Conservation (phyloP, 1,139 yeast genomes). For the Hansenula anomala region DNA sequence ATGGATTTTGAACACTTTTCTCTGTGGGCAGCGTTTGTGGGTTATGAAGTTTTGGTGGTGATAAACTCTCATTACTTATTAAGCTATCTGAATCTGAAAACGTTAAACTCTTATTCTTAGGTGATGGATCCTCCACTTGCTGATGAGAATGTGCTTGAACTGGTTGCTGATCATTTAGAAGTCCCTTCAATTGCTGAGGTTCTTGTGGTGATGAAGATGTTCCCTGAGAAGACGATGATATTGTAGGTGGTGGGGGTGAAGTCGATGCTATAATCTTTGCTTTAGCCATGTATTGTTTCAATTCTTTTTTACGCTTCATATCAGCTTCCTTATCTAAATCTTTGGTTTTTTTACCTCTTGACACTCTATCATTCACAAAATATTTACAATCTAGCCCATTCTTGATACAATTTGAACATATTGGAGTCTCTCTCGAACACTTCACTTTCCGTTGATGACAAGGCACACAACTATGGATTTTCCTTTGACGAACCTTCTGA, state of each 20-base stretch:
- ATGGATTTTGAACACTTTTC: conserved; percentile 3
- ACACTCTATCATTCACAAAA: conserved; percentile 49
- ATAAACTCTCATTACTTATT: conserved; percentile 19
- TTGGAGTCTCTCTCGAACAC: conserved; percentile 42
- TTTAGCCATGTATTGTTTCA: conserved; percentile 19
- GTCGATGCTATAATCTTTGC: conserved; percentile 13
- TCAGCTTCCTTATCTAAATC: conserved; percentile 20
- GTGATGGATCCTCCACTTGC: conserved; percentile 8
- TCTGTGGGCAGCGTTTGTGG: conserved; percentile 20
- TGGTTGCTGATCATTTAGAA: too few species aligned
- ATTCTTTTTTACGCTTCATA: conserved; percentile 17
- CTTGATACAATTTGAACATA: conserved; percentile 43
- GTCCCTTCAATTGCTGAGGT: too few species aligned
- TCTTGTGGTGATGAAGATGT: neutral
- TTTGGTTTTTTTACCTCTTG: conserved; percentile 34
- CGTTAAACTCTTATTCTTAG: conserved; percentile 14
- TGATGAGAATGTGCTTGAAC: too few species aligned
- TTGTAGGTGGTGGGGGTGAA: neutral
- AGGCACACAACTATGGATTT: conserved; percentile 52
- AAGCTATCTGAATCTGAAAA: conserved; percentile 22
- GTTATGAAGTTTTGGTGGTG: conserved; percentile 22
- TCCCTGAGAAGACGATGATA: conserved; percentile 3
- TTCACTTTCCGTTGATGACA: conserved; percentile 60
- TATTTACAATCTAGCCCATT: conserved; percentile 40
- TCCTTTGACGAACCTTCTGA: conserved; percentile 54